Base-by-base conservation (phyloP, 2,329 filamentous ascomycete genomes). In the Talaromyces amestolkiae region DNA sequence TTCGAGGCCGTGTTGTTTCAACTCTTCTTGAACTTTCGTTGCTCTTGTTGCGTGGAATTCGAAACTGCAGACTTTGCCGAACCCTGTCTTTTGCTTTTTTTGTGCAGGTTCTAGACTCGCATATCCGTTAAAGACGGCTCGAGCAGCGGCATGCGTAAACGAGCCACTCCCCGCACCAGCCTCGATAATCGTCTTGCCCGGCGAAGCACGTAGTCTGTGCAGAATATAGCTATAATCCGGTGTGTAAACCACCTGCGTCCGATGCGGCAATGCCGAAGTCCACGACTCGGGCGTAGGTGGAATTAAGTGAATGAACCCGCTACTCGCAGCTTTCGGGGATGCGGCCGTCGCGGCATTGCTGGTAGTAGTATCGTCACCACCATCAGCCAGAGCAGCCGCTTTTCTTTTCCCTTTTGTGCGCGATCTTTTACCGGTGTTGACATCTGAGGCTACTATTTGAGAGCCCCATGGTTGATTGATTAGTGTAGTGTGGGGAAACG, bases 401-500 rank as follows among this genome's bases (percentile, higher is more conserved):
- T 83, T 82, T 45, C 82, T 82, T 67, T 86, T 84, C 51, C 60
- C 37, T 31, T 31, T 65, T 7, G 33, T 90, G 61, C 90, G 86
- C 39, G 92, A 92, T 71, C 93, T 84, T n/a, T 92, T 95, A 13
- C 93, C 93, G 0, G 93, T 97, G 73, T 97, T 92, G 65, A 97
- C 93, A 37, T 89, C 87, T 1, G 93, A 97, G 8, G 95, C 95
- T 56, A 92, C 86, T 24, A 98, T 89, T 76, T 98, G 95, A 7
- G 91, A 92, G 33, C 95, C 95, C 94, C 94, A 98, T 49, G 91
- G 90, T 63, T 93, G 83, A 5, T 87, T 84, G 64, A 97, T 85
- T 54, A 94, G 79, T 0, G 91, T 93, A 11, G 86, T 90, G 75
- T 94, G 91, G 0, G 91, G 91, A 67, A 93, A 94, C 0, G 93